Evolutionary conservation across 768 basidiomycete genomes (phyloP).

Genomic region (Trametopsis cervina): DNA sequence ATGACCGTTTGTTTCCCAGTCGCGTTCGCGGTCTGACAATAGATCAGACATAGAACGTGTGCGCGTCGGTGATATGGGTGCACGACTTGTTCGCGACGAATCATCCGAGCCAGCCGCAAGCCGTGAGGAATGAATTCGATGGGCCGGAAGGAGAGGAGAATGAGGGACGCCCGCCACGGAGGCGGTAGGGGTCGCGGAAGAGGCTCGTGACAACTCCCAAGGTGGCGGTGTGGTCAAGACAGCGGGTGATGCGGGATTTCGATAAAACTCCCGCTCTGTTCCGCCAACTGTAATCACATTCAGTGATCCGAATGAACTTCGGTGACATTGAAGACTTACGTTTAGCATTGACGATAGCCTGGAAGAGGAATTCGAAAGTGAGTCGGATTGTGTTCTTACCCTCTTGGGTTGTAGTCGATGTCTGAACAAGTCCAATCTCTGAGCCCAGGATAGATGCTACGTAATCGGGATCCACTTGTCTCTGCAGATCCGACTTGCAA

Average conservation of each 20-base stretch:
- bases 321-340: slow-evolving; percentile 34
- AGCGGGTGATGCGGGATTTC: slow-evolving; percentile 72
- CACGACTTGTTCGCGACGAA: slow-evolving; percentile 25
- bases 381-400: slow-evolving; percentile 70
- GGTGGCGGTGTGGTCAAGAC: slow-evolving; percentile 42
- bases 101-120: slow-evolving; percentile 29
- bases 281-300: slow-evolving; percentile 1
- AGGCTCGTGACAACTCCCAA: slow-evolving; percentile 45
- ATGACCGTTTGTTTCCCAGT: slow-evolving; percentile 7
- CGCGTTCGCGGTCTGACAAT: slow-evolving; percentile 33
- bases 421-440: slow-evolving; percentile 75
- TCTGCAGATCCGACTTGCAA: slow-evolving; percentile 75
- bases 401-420: slow-evolving; percentile 45
- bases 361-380: slow-evolving; percentile 66
- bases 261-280: slow-evolving; percentile 33
- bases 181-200: slow-evolving; percentile 46
- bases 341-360: slow-evolving; percentile 16
- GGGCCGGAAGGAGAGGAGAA: slow-evolving; percentile 17
- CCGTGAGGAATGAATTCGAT: slow-evolving; percentile 18
- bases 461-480: slow-evolving; percentile 48
- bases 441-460: slow-evolving; percentile 43
- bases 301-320: not conserved
- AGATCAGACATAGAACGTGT: slow-evolving; percentile 51
- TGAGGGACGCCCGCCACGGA: slow-evolving; percentile 23
- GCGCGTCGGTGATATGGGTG: slow-evolving; percentile 42